Evolutionary conservation across 345 rosid genomes (phyloP).

Genomic region (Firmiana major): DNA sequence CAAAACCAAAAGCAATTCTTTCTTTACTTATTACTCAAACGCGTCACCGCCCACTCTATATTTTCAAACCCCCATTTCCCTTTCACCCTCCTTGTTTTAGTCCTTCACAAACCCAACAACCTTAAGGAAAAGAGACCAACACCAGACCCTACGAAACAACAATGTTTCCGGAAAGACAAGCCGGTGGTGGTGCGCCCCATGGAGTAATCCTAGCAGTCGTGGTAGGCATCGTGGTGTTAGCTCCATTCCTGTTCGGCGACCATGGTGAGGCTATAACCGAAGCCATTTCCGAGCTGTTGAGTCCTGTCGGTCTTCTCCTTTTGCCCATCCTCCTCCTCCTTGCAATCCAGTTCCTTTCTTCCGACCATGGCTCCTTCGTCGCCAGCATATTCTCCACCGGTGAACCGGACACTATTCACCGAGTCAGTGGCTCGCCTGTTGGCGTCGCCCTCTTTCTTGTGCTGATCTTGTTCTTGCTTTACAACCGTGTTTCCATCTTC

Average conservation of each 20-base stretch:
- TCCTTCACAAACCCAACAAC: background rate
- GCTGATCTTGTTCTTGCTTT: constrained; percentile 61
- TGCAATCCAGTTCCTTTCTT: constrained; percentile 78
- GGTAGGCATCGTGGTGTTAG: constrained; percentile 55
- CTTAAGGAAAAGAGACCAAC: background rate
- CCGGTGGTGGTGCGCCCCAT: constrained; percentile 56
- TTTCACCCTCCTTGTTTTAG: background rate
- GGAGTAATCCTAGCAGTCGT: constrained; percentile 69
- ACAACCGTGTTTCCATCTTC: constrained; percentile 67
- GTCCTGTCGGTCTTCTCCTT: constrained; percentile 77
- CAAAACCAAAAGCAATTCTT: background rate
- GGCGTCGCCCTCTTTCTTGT: constrained; percentile 69
- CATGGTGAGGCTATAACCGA: constrained; percentile 74
- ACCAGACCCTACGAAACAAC: background rate
- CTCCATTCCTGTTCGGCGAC: constrained; percentile 69
- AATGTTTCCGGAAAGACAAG: constrained; percentile 39
- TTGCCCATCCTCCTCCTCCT: constrained; percentile 68
- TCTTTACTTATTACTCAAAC: background rate
- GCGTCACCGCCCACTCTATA: constrained; percentile 7
- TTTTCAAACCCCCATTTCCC: background rate
- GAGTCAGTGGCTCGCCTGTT: constrained; percentile 69
- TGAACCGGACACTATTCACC: constrained; percentile 61
- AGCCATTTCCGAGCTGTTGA: constrained; percentile 66
- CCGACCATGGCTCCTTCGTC: constrained; percentile 66
- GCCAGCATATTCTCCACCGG: constrained; percentile 58